Evolutionary conservation across 108 stramenopile species (phyloP).

Genomic region (Asterionellopsis glacialis): DNA sequence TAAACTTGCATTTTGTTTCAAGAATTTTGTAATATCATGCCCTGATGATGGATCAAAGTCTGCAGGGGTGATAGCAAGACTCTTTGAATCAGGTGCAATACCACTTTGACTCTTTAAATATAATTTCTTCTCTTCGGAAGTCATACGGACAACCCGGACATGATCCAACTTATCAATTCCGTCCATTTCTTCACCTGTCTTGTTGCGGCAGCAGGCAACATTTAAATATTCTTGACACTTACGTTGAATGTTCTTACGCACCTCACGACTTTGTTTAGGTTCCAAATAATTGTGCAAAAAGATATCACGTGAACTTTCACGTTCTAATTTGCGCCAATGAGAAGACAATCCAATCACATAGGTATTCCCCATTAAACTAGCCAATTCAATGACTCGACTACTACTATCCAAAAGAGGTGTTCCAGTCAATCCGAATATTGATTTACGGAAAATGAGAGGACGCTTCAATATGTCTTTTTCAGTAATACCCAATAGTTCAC

Average conservation of each 20-base stretch:
- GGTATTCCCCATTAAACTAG: constrained; percentile 67
- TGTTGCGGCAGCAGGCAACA: constrained; percentile 41
- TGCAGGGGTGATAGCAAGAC: constrained; percentile 41
- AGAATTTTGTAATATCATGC: constrained; percentile 47
- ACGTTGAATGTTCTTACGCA: constrained; percentile 37
- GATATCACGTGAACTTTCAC: constrained; percentile 59
- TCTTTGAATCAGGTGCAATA: constrained; percentile 21
- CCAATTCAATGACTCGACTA: constrained; percentile 66
- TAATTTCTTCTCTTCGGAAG: constrained; percentile 29
- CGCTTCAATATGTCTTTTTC: constrained; percentile 44
- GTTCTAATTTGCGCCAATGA: constrained; percentile 68
- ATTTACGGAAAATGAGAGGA: constrained; percentile 39
- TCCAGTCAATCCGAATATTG: constrained; percentile 69
- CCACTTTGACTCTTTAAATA: constrained; percentile 50
- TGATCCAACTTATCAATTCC: constrained; percentile 37
- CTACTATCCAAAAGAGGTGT: constrained; percentile 69
- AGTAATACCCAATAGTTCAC: constrained; percentile 66
- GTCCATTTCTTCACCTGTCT: constrained; percentile 39
- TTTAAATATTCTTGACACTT: constrained; percentile 37
- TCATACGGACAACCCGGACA: constrained; percentile 22
- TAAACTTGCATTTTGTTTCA: constrained; percentile 43
- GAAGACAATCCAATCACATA: constrained; percentile 57
- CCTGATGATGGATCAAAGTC: constrained; percentile 55
- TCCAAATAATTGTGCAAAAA: constrained; percentile 57
- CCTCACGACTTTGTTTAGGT: constrained; percentile 54